A percentile compares a stretch with the other conserved stretches of the same genome.
Conservation (phyloP, 768 basidiomycete species). For the Favolaschia claudopus region DNA sequence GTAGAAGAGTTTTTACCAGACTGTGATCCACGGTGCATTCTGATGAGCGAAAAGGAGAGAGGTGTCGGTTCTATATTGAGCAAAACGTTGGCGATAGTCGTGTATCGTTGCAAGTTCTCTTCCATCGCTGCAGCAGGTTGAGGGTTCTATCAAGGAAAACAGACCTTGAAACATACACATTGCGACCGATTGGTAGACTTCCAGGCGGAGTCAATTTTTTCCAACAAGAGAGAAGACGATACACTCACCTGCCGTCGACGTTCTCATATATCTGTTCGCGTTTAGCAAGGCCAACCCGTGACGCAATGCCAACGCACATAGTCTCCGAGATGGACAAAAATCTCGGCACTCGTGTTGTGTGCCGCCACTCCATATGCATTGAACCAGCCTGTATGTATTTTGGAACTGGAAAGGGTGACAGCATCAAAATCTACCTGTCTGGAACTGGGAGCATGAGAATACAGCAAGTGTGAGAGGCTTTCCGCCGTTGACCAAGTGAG, state of each 20-base stretch:
- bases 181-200: constrained; percentile 58
- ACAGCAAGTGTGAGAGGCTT: constrained; percentile 61
- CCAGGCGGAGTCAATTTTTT: no score
- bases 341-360: constrained; percentile 57
- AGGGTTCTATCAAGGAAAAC: not conserved
- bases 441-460: constrained; percentile 66
- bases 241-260: constrained; percentile 43
- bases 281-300: not conserved
- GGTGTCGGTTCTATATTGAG: constrained; percentile 60
- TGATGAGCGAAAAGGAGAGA: constrained; percentile 57
- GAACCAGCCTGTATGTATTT: constrained; percentile 54
- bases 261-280: constrained; percentile 64
- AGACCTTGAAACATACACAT: constrained; percentile 31
- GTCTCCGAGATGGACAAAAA: constrained; percentile 67
- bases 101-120: constrained; percentile 63
- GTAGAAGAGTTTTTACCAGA: constrained; percentile 46
- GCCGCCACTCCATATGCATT: constrained; percentile 67
- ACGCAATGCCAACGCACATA: constrained; percentile 47
- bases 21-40: constrained; percentile 61
- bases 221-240: not conserved
- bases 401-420: not conserved
- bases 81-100: constrained; percentile 61
- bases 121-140: constrained; percentile 41
- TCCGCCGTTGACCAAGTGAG: constrained; percentile 57
- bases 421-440: constrained; percentile 43